Base-by-base conservation (phyloP, 768 basidiomycete species). In the Termitomyces sp. region DNA sequence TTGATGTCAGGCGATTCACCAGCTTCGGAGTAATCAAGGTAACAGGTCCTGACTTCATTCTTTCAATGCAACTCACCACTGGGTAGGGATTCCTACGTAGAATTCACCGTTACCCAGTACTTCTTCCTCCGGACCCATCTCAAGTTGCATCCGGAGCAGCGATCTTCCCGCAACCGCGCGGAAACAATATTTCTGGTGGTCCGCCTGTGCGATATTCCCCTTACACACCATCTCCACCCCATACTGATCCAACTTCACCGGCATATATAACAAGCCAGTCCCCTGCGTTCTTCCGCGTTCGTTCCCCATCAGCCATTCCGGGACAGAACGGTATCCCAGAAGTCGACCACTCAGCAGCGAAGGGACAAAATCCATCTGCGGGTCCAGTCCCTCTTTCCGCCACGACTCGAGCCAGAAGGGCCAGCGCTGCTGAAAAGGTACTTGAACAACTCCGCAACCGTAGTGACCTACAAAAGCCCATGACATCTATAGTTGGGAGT, bases 1-100 rank as follows among this genome's bases (percentile, higher is more conserved):
- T 98, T 51, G 97, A 99, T 66, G 80, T 91, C 8, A 83, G 96
- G 9, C 83, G 97, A n/a, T 97, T 99, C 69, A 85, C 93, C 17
- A 94, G 90, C 58, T 99, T 98, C 64, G 97, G 97, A 5, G 90
- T 98, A 22, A 96, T 99, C 73, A 99, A 99, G 73, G 90, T 84
- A 66, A 60, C n/a, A 19, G 71, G 87, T 84, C 64, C 58, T 24
- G 5, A 37, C n/a, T 12, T 45, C n/a, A 11, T 24, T 46, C 30
- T 14, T 35, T 53, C 49, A 37, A 37, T 40, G 28, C 32, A 40
- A 32, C 32, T 58, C 41, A 60, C n/a, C 38, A 30, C 32, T 28
- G 10, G 21, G 19, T 19, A 90, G 85, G 96, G 95, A 0, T 98
- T 98, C 67, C 77, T 99, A 15, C 86, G 93, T 12, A 79, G 97